These are phyloP conservation scores for Gastrolobium bilobum DNA, from an alignment of 306 rosid genomes.

Conservation along the genomic window DNA sequence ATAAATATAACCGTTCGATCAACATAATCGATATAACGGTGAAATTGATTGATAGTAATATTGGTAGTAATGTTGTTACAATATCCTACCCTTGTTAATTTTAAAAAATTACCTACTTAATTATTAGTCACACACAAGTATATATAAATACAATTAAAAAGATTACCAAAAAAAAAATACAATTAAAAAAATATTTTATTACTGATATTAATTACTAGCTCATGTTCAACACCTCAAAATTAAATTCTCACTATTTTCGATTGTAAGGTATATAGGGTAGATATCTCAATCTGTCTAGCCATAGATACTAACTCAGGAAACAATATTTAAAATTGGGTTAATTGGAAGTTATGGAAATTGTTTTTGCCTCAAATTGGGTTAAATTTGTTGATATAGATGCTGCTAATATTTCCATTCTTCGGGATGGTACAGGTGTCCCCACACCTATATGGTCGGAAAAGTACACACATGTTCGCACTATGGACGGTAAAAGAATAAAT, in stretches of 20 bases:
- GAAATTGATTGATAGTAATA: no score
- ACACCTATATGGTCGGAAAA: neutral
- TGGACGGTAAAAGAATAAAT: conserved; percentile 20
- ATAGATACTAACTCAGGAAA: no score
- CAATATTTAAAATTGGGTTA: no score
- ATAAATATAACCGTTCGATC: no score
- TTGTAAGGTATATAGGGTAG: neutral
- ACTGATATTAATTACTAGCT: neutral
- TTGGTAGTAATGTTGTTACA: no score
- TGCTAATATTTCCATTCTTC: neutral
- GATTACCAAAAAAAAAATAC: no score
- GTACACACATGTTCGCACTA: neutral
- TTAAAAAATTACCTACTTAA: neutral
- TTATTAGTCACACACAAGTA: neutral
- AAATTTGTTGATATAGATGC: neutral
- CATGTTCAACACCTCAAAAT: neutral
- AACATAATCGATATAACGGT: no score
- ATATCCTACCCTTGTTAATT: neutral
- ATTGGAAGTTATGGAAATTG: no score
- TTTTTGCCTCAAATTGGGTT: neutral
- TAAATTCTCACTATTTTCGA: neutral
- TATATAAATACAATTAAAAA: neutral
- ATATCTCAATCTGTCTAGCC: neutral
- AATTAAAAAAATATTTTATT: neutral
- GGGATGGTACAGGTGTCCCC: conserved; percentile 17